Evolutionary conservation across 768 basidiomycete species (phyloP).

Genomic region (Russula vinacea): DNA sequence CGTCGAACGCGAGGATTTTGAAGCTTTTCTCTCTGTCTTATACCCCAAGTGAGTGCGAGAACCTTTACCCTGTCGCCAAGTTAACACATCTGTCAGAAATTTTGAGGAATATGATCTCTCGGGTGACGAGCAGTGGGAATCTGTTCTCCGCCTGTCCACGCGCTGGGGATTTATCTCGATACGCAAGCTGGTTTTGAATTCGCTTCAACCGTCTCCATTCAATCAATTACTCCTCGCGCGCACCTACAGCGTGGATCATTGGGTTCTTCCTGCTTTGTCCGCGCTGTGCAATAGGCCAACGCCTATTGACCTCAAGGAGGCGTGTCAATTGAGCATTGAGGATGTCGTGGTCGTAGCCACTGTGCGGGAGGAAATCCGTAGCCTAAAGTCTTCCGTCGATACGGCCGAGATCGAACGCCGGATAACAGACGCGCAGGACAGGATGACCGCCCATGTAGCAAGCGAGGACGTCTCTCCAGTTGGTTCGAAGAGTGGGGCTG

Average conservation of each 20-base stretch:
- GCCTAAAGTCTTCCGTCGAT: background rate
- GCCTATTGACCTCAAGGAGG: background rate
- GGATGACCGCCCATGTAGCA: background rate
- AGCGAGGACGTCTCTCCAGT: background rate
- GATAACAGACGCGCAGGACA: background rate
- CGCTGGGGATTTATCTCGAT: conserved; percentile 32
- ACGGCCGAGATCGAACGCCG: background rate
- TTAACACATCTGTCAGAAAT: background rate
- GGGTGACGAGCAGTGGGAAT: background rate
- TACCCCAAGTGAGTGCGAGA: conserved; percentile 13
- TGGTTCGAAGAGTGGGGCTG: background rate
- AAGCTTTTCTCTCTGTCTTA: conserved; percentile 15
- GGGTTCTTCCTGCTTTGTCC: conserved; percentile 16
- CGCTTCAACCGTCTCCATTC: background rate
- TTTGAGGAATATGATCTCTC: background rate
- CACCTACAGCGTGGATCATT: conserved; percentile 11
- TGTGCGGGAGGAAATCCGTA: background rate
- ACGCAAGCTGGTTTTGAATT: conserved; percentile 26
- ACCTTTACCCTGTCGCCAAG: background rate
- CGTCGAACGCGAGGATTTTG: conserved; percentile 16
- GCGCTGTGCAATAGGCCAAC: background rate
- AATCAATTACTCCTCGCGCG: conserved; percentile 20
- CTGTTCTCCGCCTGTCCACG: background rate
- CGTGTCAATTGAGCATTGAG: conserved; percentile 7
- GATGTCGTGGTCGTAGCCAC: conserved; percentile 18